Percentiles rank a stretch among this genome's conserved stretches.
Evolutionary conservation across 2,329 filamentous ascomycete genomes (phyloP).

Genomic region (Alternaria panax): DNA sequence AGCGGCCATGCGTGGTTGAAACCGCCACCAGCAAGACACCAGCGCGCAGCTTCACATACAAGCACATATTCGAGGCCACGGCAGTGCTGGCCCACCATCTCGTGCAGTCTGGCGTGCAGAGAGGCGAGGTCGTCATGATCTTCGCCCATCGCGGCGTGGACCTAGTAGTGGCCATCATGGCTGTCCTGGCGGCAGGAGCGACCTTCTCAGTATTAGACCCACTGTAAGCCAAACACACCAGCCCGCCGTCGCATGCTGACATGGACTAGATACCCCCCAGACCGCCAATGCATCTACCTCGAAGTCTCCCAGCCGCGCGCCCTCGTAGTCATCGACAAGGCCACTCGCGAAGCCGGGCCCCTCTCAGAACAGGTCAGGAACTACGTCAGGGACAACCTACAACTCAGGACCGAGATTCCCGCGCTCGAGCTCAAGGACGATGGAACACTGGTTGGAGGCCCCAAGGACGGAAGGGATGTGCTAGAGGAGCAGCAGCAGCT

Average conservation of each 20-base stretch:
- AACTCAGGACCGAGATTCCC: conserved; percentile 77
- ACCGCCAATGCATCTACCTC: conserved; percentile 81
- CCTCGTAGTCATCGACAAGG: conserved; percentile 75
- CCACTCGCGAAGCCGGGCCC: conserved; percentile 71
- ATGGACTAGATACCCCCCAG: conserved; percentile 72
- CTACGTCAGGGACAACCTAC: conserved; percentile 77
- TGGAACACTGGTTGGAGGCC: conserved; percentile 75
- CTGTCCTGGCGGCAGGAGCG: conserved; percentile 65
- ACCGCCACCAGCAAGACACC: conserved; percentile 63
- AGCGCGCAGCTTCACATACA: conserved; percentile 78
- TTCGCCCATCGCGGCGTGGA: conserved; percentile 85
- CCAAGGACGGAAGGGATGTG: conserved; percentile 70
- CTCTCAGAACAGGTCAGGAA: conserved; percentile 65
- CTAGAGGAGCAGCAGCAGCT: conserved; percentile 63
- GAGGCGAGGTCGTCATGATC: conserved; percentile 92
- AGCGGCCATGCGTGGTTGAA: conserved; percentile 72
- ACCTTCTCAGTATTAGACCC: conserved; percentile 77
- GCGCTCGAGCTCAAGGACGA: conserved; percentile 74
- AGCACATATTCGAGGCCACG: conserved; percentile 83
- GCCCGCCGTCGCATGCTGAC: conserved; percentile 10
- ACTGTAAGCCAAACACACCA: conserved; percentile 58
- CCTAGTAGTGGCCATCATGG: conserved; percentile 81
- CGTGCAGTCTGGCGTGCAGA: conserved; percentile 72
- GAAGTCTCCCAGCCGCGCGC: conserved; percentile 78
- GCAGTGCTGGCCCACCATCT: conserved; percentile 84